Evolutionary conservation across 129 eudicot genomes (phyloP).

Genomic region (Cynara cardunculus): DNA sequence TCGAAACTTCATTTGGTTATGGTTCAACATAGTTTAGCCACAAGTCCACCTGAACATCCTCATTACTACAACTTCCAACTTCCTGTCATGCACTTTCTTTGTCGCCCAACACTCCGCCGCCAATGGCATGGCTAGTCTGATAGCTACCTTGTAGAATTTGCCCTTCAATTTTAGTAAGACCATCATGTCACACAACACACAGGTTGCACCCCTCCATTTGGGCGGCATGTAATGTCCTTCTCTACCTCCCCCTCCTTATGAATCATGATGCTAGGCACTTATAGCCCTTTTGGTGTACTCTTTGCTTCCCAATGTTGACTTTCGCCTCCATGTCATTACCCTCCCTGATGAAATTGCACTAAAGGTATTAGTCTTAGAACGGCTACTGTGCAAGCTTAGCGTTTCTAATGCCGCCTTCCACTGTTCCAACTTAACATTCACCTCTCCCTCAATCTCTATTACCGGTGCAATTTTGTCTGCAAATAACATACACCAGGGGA

Average conservation of each 20-base stretch:
- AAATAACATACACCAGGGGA: neutral
- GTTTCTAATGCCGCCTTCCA: neutral
- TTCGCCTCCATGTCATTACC: neutral
- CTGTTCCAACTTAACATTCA: neutral
- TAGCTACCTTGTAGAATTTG: neutral
- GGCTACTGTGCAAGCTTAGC: neutral
- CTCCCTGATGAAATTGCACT: neutral
- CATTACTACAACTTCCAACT: neutral
- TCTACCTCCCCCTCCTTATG: neutral
- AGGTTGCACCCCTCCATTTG: neutral
- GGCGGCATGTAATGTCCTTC: neutral
- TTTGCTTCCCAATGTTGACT: neutral
- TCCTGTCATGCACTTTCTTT: neutral
- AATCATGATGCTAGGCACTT: neutral
- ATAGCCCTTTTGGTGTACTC: neutral
- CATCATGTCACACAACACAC: neutral
- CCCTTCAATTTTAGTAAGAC: neutral
- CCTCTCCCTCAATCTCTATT: neutral
- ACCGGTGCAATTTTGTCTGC: neutral
- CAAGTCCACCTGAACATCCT: neutral
- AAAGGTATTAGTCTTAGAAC: neutral
- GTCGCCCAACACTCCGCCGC: neutral
- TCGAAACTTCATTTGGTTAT: neutral
- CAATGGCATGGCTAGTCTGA: neutral
- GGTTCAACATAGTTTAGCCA: neutral